These are phyloP conservation scores for Emmonsiellopsis sp. DNA, from an alignment of 2,329 filamentous ascomycete species.

Conservation along the genomic window DNA sequence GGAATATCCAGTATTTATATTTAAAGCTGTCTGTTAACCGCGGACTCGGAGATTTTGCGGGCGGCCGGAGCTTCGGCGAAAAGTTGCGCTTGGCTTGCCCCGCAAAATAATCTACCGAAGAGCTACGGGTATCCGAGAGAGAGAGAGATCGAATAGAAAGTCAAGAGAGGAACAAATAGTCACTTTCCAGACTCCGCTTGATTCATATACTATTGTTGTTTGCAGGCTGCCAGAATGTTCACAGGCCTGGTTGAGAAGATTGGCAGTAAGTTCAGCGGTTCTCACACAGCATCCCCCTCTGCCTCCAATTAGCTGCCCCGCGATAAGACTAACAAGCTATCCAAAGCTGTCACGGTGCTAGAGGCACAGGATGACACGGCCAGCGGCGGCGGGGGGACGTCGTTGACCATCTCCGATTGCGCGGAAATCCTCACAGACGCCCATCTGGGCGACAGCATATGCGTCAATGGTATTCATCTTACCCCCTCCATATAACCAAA, in stretches of 20 bases:
- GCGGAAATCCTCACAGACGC: conserved; percentile 74
- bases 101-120: no score
- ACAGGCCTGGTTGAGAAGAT: conserved; percentile 90
- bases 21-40: no score
- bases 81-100: no score
- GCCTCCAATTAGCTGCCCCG: conserved; percentile 5
- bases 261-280: conserved; percentile 58
- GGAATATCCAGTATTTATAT: background rate
- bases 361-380: conserved; percentile 67
- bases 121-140: no score
- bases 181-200: background rate
- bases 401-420: conserved; percentile 71
- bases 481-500: background rate
- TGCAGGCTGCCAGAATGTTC: conserved; percentile 58
- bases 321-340: conserved; percentile 5
- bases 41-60: no score
- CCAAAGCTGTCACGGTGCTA: conserved; percentile 64
- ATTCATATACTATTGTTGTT: background rate
- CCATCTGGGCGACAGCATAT: conserved; percentile 85
- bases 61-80: no score
- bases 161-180: background rate
- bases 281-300: background rate
- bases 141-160: background rate
- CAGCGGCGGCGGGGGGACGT: conserved; percentile 69
- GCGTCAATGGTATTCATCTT: conserved; percentile 63